Percentiles rank a stretch among this genome's conserved stretches.
phyloP scores from a whole-genome alignment of 495 filamentous ascomycete species.

The Penicillium riverlandense region DNA sequence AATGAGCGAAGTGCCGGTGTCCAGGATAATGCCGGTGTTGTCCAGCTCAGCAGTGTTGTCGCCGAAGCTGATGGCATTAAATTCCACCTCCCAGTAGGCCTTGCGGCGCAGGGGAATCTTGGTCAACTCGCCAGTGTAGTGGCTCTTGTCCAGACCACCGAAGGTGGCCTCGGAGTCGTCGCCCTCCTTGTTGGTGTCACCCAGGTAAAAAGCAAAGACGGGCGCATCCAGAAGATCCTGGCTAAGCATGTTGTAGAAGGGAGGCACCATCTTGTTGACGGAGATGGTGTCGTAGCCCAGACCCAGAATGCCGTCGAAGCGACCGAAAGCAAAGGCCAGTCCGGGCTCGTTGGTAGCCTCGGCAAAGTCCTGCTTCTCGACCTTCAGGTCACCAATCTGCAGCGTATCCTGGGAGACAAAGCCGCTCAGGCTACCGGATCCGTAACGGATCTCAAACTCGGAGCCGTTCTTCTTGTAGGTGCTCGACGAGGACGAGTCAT shows the following conservation, averaged over 20 bases:
- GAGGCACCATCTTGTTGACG: slow-evolving; percentile 88
- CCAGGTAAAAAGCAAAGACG: slow-evolving; percentile 95
- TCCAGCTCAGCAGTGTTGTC: slow-evolving; percentile 78
- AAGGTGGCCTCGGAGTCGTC: slow-evolving; percentile 85
- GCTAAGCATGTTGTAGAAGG: slow-evolving; percentile 92
- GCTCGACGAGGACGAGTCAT: slow-evolving; percentile 82
- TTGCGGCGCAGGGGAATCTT: slow-evolving; percentile 93
- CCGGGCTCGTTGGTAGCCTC: slow-evolving; percentile 94
- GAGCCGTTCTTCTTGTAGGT: slow-evolving; percentile 93
- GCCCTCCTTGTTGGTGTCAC: slow-evolving; percentile 61
- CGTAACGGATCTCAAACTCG: slow-evolving; percentile 89
- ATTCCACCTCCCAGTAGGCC: slow-evolving; percentile 99
- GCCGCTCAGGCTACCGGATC: slow-evolving; percentile 89
- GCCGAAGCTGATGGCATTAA: slow-evolving; percentile 86
- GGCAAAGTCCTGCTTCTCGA: slow-evolving; percentile 88
- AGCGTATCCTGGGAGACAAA: slow-evolving; percentile 85
- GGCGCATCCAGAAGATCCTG: slow-evolving; percentile 85
- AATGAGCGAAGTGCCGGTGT: slow-evolving; percentile 98
- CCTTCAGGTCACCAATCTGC: slow-evolving; percentile 78
- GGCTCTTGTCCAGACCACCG: slow-evolving; percentile 79
- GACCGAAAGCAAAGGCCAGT: slow-evolving; percentile 94
- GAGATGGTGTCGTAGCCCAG: slow-evolving; percentile 93
- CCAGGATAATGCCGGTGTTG: slow-evolving; percentile 89
- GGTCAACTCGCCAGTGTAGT: slow-evolving; percentile 84
- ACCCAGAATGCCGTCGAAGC: slow-evolving; percentile 96